Base-by-base conservation (phyloP, 2,329 filamentous ascomycete species). In the Pezicula rhizophila region DNA sequence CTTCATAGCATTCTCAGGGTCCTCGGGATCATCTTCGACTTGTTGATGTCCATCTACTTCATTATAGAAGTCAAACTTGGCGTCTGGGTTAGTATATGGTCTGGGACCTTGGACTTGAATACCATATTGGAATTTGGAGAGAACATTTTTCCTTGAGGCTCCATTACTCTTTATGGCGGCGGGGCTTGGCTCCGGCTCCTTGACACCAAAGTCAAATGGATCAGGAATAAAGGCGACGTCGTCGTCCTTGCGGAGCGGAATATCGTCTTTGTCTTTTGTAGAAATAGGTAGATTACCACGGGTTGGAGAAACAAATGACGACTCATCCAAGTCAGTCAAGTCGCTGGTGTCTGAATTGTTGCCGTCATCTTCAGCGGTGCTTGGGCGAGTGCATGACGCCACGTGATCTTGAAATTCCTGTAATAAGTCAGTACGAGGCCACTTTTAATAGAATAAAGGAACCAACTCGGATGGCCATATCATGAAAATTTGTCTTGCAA, bases 381-480 rank as follows among this genome's bases (percentile, higher is more conserved):
- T 52, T 40, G 54, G 52, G 18, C 50, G 47, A 46, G 47, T 54
- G 48, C 59, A 62, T 43, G 47, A 47, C 17, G 52, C 51, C 59
- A 63, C 58, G 57, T 64, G 61, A 60, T 58, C 45, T 6, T 50
- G 45, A 50, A 57, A 60, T 45, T 60, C 52, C 61, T 63, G 50
- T 42, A 55, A 46, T 42, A 53, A 48, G 51, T 61, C 50, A 60
- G 50, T 52, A 51, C 39, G 31, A 39, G 14, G 33, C 38, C 31
- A 46, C 47, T 42, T 33, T 34, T 14, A 23, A 40, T 5, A 25
- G 10, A 11, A 39, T 10, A 11, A 25, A n/a, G 31, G 11, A 18
- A 48, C 46, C 18, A 23, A 55, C 52, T 42, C 47, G 45, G 17
- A 45, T 33, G 8, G 52, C 11, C 26, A 49, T 41, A 15, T 46